Evolutionary conservation across 1,284 basidiomycete species (phyloP).

Genomic region (Entoloma clypeatum): DNA sequence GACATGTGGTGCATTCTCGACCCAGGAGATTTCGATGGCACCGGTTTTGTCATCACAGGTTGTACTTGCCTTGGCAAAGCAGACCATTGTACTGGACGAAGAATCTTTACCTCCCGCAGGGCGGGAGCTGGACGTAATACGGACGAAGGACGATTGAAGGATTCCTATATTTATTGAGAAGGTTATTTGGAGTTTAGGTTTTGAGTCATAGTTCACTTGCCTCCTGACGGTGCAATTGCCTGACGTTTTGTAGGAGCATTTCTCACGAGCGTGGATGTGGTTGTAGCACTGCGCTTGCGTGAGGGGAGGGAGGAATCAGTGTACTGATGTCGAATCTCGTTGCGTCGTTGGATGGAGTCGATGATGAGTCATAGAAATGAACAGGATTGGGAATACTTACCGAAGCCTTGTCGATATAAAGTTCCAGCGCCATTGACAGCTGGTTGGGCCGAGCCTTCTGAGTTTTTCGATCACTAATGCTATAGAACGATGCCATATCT

Average conservation of each 20-base stretch:
- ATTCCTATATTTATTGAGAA: neutral
- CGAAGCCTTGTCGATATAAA: conserved; percentile 16
- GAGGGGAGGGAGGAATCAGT: too few species aligned
- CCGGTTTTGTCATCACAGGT: conserved; percentile 14
- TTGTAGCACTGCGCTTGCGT: too few species aligned
- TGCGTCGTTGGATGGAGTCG: neutral
- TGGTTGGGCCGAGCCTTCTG: conserved; percentile 3
- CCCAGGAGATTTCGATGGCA: conserved; percentile 12
- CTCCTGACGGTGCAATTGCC: too few species aligned
- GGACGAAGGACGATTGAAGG: neutral
- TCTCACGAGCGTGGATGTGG: too few species aligned
- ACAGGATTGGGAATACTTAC: conserved; percentile 3
- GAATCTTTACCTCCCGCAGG: neutral
- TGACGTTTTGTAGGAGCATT: too few species aligned
- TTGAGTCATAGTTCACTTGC: too few species aligned
- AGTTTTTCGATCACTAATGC: conserved; percentile 4
- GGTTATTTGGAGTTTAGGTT: too few species aligned
- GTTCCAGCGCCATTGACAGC: conserved; percentile 13
- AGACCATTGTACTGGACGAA: conserved; percentile 1
- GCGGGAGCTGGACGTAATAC: neutral
- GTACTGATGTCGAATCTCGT: neutral
- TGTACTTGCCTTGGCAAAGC: conserved; percentile 6
- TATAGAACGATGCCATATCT: conserved; percentile 16
- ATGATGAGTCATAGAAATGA: neutral
- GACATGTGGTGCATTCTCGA: conserved; percentile 1